Evolutionary conservation across 2,329 filamentous ascomycete species (phyloP).

Genomic region (Paecilomyces sp.): DNA sequence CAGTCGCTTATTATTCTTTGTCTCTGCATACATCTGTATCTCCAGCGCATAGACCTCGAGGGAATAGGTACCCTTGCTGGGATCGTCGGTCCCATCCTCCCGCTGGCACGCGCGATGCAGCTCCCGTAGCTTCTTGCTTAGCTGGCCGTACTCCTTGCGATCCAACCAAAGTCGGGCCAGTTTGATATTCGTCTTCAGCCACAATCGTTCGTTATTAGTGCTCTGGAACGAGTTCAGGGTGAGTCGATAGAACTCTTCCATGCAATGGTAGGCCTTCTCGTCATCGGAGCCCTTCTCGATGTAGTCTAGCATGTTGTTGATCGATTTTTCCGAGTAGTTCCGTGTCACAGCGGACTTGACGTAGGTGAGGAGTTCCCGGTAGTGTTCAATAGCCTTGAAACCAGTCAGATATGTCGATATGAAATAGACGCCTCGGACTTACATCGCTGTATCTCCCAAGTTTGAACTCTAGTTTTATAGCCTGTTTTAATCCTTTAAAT

Average conservation of each 20-base stretch:
- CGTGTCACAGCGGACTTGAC: conserved; percentile 94
- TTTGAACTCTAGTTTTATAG: conserved; percentile 94
- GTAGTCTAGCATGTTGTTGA: conserved; percentile 98
- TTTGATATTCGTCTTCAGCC: conserved; percentile 98
- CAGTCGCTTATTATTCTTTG: conserved; percentile 92
- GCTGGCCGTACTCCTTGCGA: conserved; percentile 74
- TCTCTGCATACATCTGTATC: conserved; percentile 98
- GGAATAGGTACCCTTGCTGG: conserved; percentile 92
- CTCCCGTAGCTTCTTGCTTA: conserved; percentile 78
- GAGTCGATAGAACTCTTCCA: conserved; percentile 91
- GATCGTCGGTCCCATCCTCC: conserved; percentile 73
- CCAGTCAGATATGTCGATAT: conserved; percentile 11
- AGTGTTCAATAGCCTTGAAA: conserved; percentile 76
- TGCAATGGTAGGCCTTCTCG: conserved; percentile 66
- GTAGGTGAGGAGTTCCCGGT: conserved; percentile 90
- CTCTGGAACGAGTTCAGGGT: conserved; percentile 93
- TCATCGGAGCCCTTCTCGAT: conserved; percentile 85
- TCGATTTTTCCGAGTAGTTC: conserved; percentile 98
- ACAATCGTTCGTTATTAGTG: conserved; percentile 94
- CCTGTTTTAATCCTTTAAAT: conserved; percentile 96
- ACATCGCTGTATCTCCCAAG: conserved; percentile 83
- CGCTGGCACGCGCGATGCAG: conserved; percentile 83
- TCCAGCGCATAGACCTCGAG: conserved; percentile 94
- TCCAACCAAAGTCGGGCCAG: conserved; percentile 85
- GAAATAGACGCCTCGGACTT: conserved; percentile 5